Evolutionary conservation across 148 eudicot species (phyloP), one percentile per base, ranked within the genome.

Genomic region (Tetragonia tetragonoides): DNA sequence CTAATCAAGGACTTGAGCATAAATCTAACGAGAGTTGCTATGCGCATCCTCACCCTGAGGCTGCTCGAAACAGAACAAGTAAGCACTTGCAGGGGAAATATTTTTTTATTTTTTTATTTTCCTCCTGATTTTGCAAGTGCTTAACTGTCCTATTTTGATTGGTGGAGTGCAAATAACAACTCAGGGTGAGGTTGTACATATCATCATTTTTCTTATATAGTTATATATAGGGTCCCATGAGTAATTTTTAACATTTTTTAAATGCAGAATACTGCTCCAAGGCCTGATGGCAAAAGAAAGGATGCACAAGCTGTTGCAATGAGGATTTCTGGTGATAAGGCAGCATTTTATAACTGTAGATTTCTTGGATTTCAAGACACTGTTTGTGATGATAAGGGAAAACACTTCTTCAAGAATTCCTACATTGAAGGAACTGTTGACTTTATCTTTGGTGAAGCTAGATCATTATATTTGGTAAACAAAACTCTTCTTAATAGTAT

Each of bases 191-290:
- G 34, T 28, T 28, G 34, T 28, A 28, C 34, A 28, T 28, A 28
- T 28, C 34, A 28, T 28, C 34, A 28, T 28, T 28, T 28, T 28
- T 28, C 34, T 28, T 0, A 28, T 28, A 28, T 28, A 28, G 34
- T 28, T 28, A 28, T 28, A 28, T 28, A n/a, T 6, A 18, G 20
- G 9, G 39, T 67, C 7, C 39, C 23, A 18, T 18, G 9, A 20
- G 4, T 6, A 12, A 23, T 63, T 4, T 28, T 63, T 2, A 63
- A 24, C 40, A 60, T n/a, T 2, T 20, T 60, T n/a, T 1, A 28
- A 28, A 16, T 60, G 39, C 69, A 93, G 97, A 93, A 93, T 77
- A 72, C 91, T 0, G 85, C 94, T 0, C 93, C 93, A 39, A 87
- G 91, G 77, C 98, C 98, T 0, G 86, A 84, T 56, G 91, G 89